A percentile compares a stretch with the other conserved stretches of the same genome.
Conservation (phyloP, 345 rosid species). For the Jatropha curcas region DNA sequence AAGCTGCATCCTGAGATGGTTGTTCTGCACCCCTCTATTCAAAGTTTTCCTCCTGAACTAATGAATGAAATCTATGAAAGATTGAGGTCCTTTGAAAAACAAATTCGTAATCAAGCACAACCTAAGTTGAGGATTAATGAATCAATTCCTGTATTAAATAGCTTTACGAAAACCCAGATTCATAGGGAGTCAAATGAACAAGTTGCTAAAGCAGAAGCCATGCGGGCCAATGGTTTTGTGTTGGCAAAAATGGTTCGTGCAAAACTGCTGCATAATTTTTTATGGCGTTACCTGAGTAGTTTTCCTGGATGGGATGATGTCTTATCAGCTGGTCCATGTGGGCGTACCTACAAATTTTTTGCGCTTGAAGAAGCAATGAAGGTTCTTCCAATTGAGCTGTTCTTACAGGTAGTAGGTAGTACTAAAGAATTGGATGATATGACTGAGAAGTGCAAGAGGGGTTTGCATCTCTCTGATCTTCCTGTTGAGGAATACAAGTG, state of each 20-base stretch:
- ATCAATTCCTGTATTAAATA: slow-evolving; percentile 65
- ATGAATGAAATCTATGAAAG: slow-evolving; percentile 66
- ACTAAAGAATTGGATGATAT: slow-evolving; percentile 63
- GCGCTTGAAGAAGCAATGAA: slow-evolving; percentile 73
- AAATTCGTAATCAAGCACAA: slow-evolving; percentile 62
- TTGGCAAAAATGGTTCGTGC: slow-evolving; percentile 92
- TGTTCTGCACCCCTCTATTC: slow-evolving; percentile 78
- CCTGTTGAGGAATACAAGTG: slow-evolving; percentile 60
- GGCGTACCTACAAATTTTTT: slow-evolving; percentile 50
- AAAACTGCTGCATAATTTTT: slow-evolving; percentile 74
- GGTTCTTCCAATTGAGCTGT: slow-evolving; percentile 80
- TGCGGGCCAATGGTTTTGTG: slow-evolving; percentile 94
- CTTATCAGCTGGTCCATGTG: slow-evolving; percentile 37
- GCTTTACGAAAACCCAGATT: slow-evolving; percentile 61
- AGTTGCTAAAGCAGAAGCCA: slow-evolving; percentile 60
- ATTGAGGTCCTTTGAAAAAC: slow-evolving; percentile 78
- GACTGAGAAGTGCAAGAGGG: slow-evolving; percentile 75
- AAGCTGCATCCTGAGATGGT: slow-evolving; percentile 57
- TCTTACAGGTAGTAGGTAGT: slow-evolving; percentile 85
- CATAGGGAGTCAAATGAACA: slow-evolving; percentile 47
- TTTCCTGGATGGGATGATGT: slow-evolving; percentile 54
- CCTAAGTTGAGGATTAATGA: slow-evolving; percentile 50
- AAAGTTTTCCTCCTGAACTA: slow-evolving; percentile 54
- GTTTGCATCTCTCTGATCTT: slow-evolving; percentile 72
- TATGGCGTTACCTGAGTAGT: slow-evolving; percentile 67